Evolutionary conservation across 2,329 filamentous ascomycete species (phyloP).

Genomic region (Hymenoscyphus infarciens): DNA sequence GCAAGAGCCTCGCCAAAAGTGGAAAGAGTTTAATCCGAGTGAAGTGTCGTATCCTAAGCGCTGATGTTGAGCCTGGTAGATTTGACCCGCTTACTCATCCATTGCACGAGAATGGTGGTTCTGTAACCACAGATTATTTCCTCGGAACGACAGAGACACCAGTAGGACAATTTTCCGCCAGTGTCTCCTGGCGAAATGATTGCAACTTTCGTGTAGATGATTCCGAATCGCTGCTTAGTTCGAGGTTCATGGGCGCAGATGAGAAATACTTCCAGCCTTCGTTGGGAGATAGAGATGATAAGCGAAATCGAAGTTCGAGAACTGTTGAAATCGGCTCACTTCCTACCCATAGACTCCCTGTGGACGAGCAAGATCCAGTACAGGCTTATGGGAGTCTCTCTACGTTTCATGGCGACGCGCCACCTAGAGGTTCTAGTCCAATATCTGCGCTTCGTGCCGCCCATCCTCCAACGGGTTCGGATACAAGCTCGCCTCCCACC

Average conservation of each 20-base stretch:
- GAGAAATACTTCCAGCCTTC: conserved; percentile 84
- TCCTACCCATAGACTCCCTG: conserved; percentile 55
- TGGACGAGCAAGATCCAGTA: conserved; percentile 56
- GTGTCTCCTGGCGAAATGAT: conserved; percentile 80
- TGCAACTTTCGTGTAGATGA: conserved; percentile 91
- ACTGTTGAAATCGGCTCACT: conserved; percentile 67
- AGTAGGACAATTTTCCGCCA: conserved; percentile 76
- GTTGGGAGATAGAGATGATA: conserved; percentile 43
- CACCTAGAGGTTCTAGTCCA: conserved; percentile 75
- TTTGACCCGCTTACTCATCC: conserved; percentile 69
- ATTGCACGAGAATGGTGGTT: conserved; percentile 58
- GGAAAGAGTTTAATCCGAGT: conserved; percentile 64
- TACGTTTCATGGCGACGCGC: conserved; percentile 82
- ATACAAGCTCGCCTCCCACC: conserved; percentile 54
- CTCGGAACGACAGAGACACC: conserved; percentile 86
- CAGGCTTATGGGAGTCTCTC: conserved; percentile 88
- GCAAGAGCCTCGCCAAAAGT: conserved; percentile 66
- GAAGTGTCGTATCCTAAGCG: conserved; percentile 73
- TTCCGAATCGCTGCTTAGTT: conserved; percentile 85
- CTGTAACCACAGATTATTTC: conserved; percentile 67
- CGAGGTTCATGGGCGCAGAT: conserved; percentile 87
- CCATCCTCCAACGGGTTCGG: conserved; percentile 53
- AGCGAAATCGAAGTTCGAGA: conserved; percentile 38
- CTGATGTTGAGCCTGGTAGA: conserved; percentile 46
- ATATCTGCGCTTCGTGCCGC: conserved; percentile 77